phyloP scores from a whole-genome alignment of 805 yeast species.

The Yarrowia porcina region DNA sequence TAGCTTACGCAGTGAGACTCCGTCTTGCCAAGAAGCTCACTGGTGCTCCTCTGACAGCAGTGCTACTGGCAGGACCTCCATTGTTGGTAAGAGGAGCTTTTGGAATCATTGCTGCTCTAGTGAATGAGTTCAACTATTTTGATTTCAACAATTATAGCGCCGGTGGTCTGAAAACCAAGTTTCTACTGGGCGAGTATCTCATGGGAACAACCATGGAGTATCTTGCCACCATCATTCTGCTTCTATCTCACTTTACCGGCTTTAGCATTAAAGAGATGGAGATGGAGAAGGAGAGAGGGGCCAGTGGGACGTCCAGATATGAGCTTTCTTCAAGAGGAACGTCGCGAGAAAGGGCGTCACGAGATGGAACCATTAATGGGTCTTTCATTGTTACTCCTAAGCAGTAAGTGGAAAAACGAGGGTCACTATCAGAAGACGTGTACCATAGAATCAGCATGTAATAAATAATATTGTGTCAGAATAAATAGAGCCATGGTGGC shows the following conservation, averaged over 20 bases:
- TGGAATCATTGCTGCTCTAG: slow-evolving; percentile 9
- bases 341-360: too few species aligned
- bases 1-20: slow-evolving; percentile 8
- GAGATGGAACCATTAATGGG: neutral
- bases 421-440: neutral
- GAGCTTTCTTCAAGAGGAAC: neutral
- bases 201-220: slow-evolving; percentile 22
- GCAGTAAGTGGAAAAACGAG: neutral
- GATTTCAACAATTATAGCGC: slow-evolving; percentile 3
- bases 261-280: neutral
- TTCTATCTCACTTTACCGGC: neutral
- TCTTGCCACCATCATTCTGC: neutral
- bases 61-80: neutral
- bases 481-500: neutral
- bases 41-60: neutral
- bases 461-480: neutral
- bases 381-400: neutral
- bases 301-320: neutral
- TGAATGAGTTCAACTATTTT: neutral
- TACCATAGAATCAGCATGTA: neutral
- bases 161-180: neutral
- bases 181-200: neutral
- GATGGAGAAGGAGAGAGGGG: neutral
- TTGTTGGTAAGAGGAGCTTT: slow-evolving; percentile 4
- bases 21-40: neutral